Evolutionary conservation across 2,329 filamentous ascomycete genomes (phyloP), one percentile per base, ranked within the genome.

Genomic region (Penicillium sp.): DNA sequence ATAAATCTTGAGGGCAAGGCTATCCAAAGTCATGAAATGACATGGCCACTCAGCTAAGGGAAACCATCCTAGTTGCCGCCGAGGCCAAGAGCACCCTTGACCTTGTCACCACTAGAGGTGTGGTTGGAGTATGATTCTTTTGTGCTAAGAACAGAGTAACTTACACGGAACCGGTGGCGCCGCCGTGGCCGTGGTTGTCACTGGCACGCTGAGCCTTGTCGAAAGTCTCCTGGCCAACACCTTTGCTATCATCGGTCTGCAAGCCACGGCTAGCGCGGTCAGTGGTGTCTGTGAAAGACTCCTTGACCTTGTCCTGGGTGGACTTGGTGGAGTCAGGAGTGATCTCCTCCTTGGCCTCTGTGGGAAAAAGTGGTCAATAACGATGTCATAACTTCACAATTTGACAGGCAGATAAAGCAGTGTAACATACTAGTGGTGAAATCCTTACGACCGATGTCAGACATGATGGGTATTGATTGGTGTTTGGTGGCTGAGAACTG

Each of bases 381-480:
- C 15, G 16, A 39, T 34, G 25, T 16, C 41, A 46, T 16, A 4
- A 23, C 41, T 36, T 16, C 2, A n/a, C 10, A 36, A 3, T 11
- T 39, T n/a, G 16, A 49, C 10, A 48, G 50, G 4, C 13, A 21
- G 31, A n/a, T 16, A 43, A 38, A 33, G 21, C 27, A 40, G 23
- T 8, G 36, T 57, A 41, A 70, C 74, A 49, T 73, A 77, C 75
- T 83, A 71, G 78, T 78, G 65, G 73, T 68, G 74, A 84, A 80
- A 75, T 84, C 83, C 76, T 87, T 87, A 82, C 84, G 84, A 69
- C 78, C 80, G 66, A 74, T 53, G 76, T 87, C 84, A 80, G 84
- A 83, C 83, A 85, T 86, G 71, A 65, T 83, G 74, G 67, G 70
- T 62, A 49, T 70, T 67, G 55, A 53, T 54, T 41, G 31, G 55